Evolutionary conservation across 169 alveolate species (phyloP).

Genomic region (Babesia bovis): DNA sequence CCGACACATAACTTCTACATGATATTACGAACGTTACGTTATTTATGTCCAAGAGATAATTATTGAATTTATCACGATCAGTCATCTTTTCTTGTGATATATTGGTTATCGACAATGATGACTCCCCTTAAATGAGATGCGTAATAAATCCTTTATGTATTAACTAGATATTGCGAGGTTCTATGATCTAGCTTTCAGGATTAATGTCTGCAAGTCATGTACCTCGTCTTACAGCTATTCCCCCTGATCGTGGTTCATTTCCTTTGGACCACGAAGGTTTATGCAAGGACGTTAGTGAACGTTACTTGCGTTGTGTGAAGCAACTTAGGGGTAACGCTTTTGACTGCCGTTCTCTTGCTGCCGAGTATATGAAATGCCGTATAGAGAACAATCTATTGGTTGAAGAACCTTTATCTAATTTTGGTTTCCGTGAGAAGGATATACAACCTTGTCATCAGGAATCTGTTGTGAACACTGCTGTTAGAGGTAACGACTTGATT

Average conservation of each 20-base stretch:
- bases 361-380: constrained; percentile 65
- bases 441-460: constrained; percentile 15
- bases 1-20: too few relatives aligned
- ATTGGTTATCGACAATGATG: too few relatives aligned
- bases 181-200: too few relatives aligned
- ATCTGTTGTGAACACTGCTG: not conserved
- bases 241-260: constrained; percentile 75
- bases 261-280: constrained; percentile 72
- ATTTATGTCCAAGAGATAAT: too few relatives aligned
- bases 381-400: constrained; percentile 55
- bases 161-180: too few relatives aligned
- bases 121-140: too few relatives aligned
- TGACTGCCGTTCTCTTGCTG: constrained; percentile 54
- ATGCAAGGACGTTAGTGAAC: constrained; percentile 37
- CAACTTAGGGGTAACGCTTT: constrained; percentile 52
- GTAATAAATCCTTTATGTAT: too few relatives aligned
- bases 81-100: too few relatives aligned
- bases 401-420: constrained; percentile 51
- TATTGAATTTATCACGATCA: too few relatives aligned
- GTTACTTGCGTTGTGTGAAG: constrained; percentile 55
- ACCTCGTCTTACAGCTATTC: constrained; percentile 48
- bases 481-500: constrained; percentile 17
- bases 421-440: constrained; percentile 57
- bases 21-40: too few relatives aligned
- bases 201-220: constrained; percentile 56